These are phyloP conservation scores for Bassia scoparia DNA, from an alignment of 148 eudicot genomes.

Conservation along the genomic window DNA sequence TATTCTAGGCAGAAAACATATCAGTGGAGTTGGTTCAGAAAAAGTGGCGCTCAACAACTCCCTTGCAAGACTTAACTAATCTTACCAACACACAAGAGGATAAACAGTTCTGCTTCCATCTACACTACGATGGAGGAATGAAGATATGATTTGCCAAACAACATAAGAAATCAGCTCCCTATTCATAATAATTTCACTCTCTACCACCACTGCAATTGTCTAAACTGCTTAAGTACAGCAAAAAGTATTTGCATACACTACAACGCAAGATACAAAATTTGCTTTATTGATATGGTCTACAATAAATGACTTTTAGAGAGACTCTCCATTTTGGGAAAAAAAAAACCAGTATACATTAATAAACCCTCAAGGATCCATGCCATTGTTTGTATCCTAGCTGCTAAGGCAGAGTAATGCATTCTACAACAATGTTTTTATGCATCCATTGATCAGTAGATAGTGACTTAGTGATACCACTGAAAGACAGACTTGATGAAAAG, in stretches of 20 bases:
- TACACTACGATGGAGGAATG: not conserved
- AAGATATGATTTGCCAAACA: not conserved
- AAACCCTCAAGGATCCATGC: not conserved
- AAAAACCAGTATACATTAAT: not conserved
- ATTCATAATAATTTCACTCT: not conserved
- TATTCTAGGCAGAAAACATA: too few species aligned
- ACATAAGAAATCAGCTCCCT: too few species aligned
- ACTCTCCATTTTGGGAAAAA: not conserved
- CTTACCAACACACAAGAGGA: too few species aligned
- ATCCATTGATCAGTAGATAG: not conserved
- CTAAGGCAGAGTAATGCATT: not conserved
- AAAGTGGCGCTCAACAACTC: too few species aligned
- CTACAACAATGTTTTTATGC: not conserved
- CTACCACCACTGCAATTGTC: not conserved
- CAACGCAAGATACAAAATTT: not conserved
- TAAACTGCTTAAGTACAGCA: not conserved
- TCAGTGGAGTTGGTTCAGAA: too few species aligned
- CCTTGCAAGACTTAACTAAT: too few species aligned
- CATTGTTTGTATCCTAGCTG: not conserved
- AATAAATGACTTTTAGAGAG: not conserved
- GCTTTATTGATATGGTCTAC: not conserved
- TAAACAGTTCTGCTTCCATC: not conserved
- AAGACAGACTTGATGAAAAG: too few species aligned
- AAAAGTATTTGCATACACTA: not conserved
- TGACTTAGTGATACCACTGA: too few species aligned